Conservation (phyloP, 2,329 filamentous ascomycete species). For the Exophiala bonariae region DNA sequence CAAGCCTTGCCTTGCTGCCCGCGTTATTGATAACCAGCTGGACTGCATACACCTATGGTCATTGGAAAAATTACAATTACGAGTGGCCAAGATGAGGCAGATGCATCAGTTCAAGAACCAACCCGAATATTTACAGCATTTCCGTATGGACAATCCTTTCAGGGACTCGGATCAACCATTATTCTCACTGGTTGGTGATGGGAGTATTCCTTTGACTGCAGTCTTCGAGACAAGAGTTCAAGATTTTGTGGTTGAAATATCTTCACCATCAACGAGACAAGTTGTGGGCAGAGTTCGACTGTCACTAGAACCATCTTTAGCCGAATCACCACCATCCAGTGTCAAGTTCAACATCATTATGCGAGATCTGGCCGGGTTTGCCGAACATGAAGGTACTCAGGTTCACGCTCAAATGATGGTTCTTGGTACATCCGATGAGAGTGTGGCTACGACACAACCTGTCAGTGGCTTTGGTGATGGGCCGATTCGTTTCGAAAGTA, state of each 20-base stretch:
- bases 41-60: constrained; percentile 91
- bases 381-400: constrained; percentile 90
- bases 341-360: constrained; percentile 99
- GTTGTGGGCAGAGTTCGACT: constrained; percentile 88
- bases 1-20: constrained; percentile 87
- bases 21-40: constrained; percentile 88
- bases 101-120: constrained; percentile 96
- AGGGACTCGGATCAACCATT: constrained; percentile 86
- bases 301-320: constrained; percentile 88
- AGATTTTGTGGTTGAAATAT: constrained; percentile 86
- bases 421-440: constrained; percentile 83
- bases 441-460: constrained; percentile 91
- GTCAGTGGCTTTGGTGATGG: constrained; percentile 92
- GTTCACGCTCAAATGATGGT: constrained; percentile 98
- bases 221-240: constrained; percentile 95
- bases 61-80: constrained; percentile 82
- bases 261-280: constrained; percentile 88
- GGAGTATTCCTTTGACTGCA: constrained; percentile 84
- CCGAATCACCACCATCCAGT: constrained; percentile 85
- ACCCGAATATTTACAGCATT: constrained; percentile 90
- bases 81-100: constrained; percentile 89
- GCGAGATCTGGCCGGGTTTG: constrained; percentile 92
- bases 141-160: constrained; percentile 91
- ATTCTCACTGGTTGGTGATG: constrained; percentile 89
- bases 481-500: constrained; percentile 90